Evolutionary conservation across 805 yeast genomes (phyloP), one percentile per base, ranked within the genome.

Genomic region (Hanseniaspora mollemarum): DNA sequence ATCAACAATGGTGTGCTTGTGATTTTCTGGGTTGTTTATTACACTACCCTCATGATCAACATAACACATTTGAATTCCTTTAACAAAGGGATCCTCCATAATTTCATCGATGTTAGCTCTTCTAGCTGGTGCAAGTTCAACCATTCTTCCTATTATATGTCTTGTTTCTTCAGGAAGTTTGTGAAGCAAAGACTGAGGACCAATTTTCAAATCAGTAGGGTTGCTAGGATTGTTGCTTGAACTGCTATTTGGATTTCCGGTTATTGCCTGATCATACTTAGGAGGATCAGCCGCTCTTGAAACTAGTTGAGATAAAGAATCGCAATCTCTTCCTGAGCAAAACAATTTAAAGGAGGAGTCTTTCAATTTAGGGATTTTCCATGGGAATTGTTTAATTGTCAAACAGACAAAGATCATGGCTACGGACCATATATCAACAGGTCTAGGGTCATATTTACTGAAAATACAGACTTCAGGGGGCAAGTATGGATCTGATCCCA

Each of bases 401-500:
- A 87, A 87, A 69, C 96, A 87, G 57, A 94, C 85, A 66, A 83
- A 84, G 44, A 87, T 84, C 54, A 87, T 86, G 8, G 95, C 95
- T 31, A 80, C 79, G 6, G 95, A 84, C 96, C 96, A 87, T 42
- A 87, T 77, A 68, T 87, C 96, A 6, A 87, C 94, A 0, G 96
- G 94, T 56, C 94, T 74, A 15, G 96, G 95, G 62, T 85, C 94
- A 61, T 87, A 87, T 55, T 81, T 81, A 57, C 78, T 71, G 62
- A 84, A 82, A 9, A 86, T 83, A 55, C 88, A 77, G 7, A 85
- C 95, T 64, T 87, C 96, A 0, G 96, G 96, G 1, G 96, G 94
- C 63, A 87, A 69, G 64, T 83, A 83, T 28, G 96, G 88, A 67
- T 86, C 94, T 13, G 88, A 80, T 1, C 94, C 94, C 40, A 85